These are phyloP conservation scores for Diddensiella transvaalensis DNA, from an alignment of 805 yeast species.

Conservation along the genomic window DNA sequence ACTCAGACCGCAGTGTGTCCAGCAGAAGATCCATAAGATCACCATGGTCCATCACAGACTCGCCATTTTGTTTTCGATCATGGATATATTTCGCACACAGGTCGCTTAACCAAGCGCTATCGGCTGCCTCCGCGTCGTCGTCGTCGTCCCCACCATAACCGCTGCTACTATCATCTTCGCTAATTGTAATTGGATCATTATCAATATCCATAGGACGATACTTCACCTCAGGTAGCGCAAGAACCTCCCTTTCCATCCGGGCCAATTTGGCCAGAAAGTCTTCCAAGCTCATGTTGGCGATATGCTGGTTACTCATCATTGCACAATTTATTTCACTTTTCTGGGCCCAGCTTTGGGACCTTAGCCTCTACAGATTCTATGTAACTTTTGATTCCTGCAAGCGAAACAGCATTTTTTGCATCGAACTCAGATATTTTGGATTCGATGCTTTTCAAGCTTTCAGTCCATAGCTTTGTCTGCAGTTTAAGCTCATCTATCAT, in stretches of 20 bases:
- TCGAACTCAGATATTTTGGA: slow-evolving; percentile 4
- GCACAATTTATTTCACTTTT: not conserved
- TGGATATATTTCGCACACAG: not conserved
- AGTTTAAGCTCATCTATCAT: slow-evolving; percentile 9
- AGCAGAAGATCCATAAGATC: slow-evolving; percentile 13
- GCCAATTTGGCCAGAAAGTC: slow-evolving; percentile 9
- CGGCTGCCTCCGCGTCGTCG: not conserved
- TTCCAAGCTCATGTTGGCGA: slow-evolving; percentile 2
- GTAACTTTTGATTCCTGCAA: too few relatives aligned
- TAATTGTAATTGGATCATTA: slow-evolving; percentile 8
- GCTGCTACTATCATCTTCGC: not conserved
- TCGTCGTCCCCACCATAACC: not conserved
- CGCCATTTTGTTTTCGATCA: not conserved
- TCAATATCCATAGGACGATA: slow-evolving; percentile 8
- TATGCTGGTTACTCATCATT: not conserved
- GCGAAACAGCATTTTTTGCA: not conserved
- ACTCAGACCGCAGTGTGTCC: slow-evolving; percentile 15
- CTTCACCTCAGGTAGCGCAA: not conserved
- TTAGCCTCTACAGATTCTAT: not conserved
- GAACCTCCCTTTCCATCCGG: slow-evolving; percentile 1
- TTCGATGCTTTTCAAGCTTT: slow-evolving; percentile 13
- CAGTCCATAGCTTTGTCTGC: slow-evolving; percentile 16
- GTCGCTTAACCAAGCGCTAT: slow-evolving; percentile 1
- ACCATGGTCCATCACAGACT: slow-evolving; percentile 4
- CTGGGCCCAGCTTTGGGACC: not conserved